Evolutionary conservation across 179 eudicot genomes (phyloP).

Genomic region (Silene noctiflora): DNA sequence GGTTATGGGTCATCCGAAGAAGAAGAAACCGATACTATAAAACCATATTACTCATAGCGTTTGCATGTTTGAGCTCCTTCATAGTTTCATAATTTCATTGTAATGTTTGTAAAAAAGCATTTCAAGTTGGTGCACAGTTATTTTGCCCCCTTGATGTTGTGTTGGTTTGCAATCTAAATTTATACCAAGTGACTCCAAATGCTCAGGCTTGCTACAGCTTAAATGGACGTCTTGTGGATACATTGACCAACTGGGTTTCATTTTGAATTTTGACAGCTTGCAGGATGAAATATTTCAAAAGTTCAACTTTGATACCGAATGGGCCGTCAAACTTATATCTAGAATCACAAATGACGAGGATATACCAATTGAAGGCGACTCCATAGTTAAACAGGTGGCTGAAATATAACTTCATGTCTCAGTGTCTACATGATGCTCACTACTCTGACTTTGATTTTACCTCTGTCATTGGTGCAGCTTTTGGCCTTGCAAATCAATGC

Average conservation of each 20-base stretch:
- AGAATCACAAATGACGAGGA: constrained; percentile 75
- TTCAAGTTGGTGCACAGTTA: not conserved
- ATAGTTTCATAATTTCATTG: not conserved
- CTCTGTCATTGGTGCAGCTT: constrained; percentile 47
- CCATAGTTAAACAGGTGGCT: constrained; percentile 76
- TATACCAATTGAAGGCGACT: constrained; percentile 78
- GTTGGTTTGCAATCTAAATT: not conserved
- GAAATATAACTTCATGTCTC: constrained; percentile 1
- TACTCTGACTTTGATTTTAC: constrained; percentile 21
- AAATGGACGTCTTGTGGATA: not conserved
- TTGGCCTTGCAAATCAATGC: constrained; percentile 80
- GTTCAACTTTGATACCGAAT: constrained; percentile 87
- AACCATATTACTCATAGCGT: not conserved
- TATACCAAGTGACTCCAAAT: not conserved
- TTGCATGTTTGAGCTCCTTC: not conserved
- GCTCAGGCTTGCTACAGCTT: not conserved
- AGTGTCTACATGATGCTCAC: constrained; percentile 8
- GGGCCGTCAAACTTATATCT: constrained; percentile 86
- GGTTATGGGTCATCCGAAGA: not conserved
- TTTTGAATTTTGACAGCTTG: constrained; percentile 54
- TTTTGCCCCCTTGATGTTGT: not conserved
- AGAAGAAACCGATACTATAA: not conserved
- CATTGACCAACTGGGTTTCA: constrained; percentile 2
- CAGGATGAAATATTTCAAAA: constrained; percentile 99
- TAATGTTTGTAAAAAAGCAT: not conserved